Percentiles rank a stretch among this genome's conserved stretches.
phyloP scores from a whole-genome alignment of 1,284 basidiomycete genomes.

The Marasmius sp. region DNA sequence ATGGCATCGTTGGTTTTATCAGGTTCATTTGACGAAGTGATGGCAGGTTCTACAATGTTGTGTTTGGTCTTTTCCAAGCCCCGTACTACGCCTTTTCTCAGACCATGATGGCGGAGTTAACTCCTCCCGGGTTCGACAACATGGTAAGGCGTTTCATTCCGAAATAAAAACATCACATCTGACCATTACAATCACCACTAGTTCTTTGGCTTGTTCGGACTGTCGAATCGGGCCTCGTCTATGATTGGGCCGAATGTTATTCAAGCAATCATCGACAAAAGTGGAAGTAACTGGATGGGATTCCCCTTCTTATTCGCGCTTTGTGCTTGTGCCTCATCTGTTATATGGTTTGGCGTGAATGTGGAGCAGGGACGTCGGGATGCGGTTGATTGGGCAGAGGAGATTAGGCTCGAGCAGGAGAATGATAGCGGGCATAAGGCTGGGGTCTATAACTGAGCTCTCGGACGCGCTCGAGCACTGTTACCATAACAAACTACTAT shows the following conservation, averaged over 20 bases:
- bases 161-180: neutral
- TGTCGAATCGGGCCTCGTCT: slow-evolving; percentile 79
- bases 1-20: neutral
- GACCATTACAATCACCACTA: slow-evolving; percentile 21
- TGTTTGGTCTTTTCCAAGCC: slow-evolving; percentile 84
- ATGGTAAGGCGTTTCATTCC: slow-evolving; percentile 46
- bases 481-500: no score
- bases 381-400: slow-evolving; percentile 61
- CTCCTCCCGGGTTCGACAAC: slow-evolving; percentile 81
- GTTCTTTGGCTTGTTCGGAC: slow-evolving; percentile 83
- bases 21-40: neutral
- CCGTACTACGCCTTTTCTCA: slow-evolving; percentile 86
- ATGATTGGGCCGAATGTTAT: slow-evolving; percentile 82
- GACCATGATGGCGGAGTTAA: slow-evolving; percentile 86
- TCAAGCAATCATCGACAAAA: slow-evolving; percentile 74
- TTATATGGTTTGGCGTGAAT: slow-evolving; percentile 76
- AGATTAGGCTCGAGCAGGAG: slow-evolving; percentile 15
- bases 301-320: slow-evolving; percentile 83
- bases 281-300: slow-evolving; percentile 77
- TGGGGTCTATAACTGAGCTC: neutral
- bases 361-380: slow-evolving; percentile 66
- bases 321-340: slow-evolving; percentile 59
- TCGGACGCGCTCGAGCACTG: no score
- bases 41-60: slow-evolving; percentile 72
- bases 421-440: neutral